These are phyloP conservation scores for Acorus calamus DNA, from an alignment of 106 monocot genomes.

Conservation along the genomic window DNA sequence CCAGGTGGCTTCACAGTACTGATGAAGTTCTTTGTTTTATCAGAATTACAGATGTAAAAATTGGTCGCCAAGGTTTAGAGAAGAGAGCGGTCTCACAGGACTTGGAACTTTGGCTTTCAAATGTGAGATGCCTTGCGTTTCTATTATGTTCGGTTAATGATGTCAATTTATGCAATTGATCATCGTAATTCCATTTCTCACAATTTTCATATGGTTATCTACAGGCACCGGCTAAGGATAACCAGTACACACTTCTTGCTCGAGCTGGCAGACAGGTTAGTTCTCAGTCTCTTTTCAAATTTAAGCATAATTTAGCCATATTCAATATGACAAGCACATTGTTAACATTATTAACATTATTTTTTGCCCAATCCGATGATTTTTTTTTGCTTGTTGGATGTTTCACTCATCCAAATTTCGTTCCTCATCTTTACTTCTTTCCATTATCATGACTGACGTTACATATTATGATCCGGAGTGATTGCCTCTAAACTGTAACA, in stretches of 20 bases:
- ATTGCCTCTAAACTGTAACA: too few relatives aligned
- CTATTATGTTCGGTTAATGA: background rate
- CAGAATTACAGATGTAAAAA: conserved; percentile 70
- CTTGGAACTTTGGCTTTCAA: conserved; percentile 97
- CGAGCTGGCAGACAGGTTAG: conserved; percentile 95
- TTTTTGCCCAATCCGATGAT: too few relatives aligned
- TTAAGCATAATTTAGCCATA: too few relatives aligned
- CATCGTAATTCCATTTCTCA: background rate
- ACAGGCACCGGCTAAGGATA: conserved; percentile 75
- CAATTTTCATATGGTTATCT: background rate
- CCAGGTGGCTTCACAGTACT: too few relatives aligned
- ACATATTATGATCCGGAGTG: too few relatives aligned
- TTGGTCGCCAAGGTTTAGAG: conserved; percentile 91
- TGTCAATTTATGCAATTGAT: background rate
- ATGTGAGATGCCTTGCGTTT: conserved; percentile 20
- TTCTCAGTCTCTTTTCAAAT: background rate
- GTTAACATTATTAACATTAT: too few relatives aligned
- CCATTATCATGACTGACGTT: too few relatives aligned
- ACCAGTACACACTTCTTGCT: conserved; percentile 87
- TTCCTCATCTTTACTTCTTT: too few relatives aligned
- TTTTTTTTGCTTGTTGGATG: too few relatives aligned
- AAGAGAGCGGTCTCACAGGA: conserved; percentile 99
- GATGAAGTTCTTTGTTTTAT: background rate
- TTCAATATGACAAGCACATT: too few relatives aligned
- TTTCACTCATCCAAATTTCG: too few relatives aligned